phyloP scores from a whole-genome alignment of 495 filamentous ascomycete genomes.

The Filosporella fistucella region DNA sequence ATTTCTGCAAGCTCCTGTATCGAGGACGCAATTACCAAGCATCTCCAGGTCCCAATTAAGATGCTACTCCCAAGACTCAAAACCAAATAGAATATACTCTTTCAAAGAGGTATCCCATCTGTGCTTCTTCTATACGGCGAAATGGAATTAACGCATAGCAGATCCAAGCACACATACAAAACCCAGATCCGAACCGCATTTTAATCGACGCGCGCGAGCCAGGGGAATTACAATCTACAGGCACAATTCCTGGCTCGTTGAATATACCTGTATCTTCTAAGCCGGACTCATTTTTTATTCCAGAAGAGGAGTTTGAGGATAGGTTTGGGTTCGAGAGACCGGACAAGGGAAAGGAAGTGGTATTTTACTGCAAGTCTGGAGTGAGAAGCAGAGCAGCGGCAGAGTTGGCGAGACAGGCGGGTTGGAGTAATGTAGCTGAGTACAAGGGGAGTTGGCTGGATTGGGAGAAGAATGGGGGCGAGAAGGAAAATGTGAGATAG shows the following conservation, averaged over 20 bases:
- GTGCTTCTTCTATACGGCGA: neutral
- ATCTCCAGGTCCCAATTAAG: conserved; percentile 3
- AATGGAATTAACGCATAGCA: conserved; percentile 5
- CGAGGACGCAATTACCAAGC: neutral
- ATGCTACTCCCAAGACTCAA: conserved; percentile 12
- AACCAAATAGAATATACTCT: conserved; percentile 35
- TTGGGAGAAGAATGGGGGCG: conserved; percentile 68
- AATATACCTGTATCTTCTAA: conserved; percentile 74
- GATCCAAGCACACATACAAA: conserved; percentile 24
- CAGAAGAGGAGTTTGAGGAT: conserved; percentile 71
- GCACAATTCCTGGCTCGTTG: conserved; percentile 72
- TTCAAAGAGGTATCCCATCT: conserved; percentile 36
- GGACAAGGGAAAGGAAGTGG: conserved; percentile 46
- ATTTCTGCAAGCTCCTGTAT: conserved; percentile 7
- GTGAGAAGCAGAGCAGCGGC: conserved; percentile 81
- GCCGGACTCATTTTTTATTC: conserved; percentile 73
- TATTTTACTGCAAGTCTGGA: conserved; percentile 93
- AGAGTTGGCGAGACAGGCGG: conserved; percentile 67
- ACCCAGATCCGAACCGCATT: conserved; percentile 27
- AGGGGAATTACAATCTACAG: conserved; percentile 59
- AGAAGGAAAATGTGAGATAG: conserved; percentile 21
- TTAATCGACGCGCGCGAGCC: conserved; percentile 78
- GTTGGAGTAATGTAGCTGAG: conserved; percentile 71
- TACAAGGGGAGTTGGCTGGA: conserved; percentile 89
- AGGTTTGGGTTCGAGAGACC: conserved; percentile 66